phyloP scores from a whole-genome alignment of 2,329 filamentous ascomycete genomes.

The Chrysoporthe austroafricana region DNA sequence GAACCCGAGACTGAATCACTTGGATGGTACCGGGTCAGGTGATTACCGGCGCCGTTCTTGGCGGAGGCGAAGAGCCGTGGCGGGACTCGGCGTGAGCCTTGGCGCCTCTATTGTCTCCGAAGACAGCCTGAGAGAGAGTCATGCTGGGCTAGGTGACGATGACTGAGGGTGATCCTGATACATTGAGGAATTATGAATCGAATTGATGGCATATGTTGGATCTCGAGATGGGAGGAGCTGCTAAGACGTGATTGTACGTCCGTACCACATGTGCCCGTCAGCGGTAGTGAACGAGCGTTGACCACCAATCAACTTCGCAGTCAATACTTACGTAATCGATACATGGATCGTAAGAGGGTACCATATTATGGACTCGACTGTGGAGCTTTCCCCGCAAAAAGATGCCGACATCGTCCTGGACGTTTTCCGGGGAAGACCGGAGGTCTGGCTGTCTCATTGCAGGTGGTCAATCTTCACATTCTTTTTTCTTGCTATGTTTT shows the following conservation, averaged over 20 bases:
- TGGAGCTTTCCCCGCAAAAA: background rate
- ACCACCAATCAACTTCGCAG: background rate
- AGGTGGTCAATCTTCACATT: background rate
- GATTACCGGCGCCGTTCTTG: conserved; percentile 21
- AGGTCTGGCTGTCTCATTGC: background rate
- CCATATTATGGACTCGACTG: no score
- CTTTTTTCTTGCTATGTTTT: no score
- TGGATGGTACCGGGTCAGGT: conserved; percentile 19
- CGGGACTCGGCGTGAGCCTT: conserved; percentile 22
- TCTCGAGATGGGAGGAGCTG: background rate
- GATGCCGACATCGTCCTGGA: background rate
- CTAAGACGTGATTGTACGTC: background rate
- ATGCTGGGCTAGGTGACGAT: background rate
- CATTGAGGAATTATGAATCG: background rate
- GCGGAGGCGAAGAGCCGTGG: conserved; percentile 19
- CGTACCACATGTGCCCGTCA: background rate
- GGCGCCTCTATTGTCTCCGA: conserved; percentile 3
- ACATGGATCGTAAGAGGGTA: background rate
- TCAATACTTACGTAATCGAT: background rate
- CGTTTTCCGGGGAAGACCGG: background rate
- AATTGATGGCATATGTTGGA: background rate
- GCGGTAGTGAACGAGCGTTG: background rate
- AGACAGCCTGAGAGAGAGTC: background rate
- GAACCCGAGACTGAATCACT: background rate
- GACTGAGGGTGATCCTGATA: background rate